Conservation (phyloP, 129 eudicot species). For the Lactuca sativa region DNA sequence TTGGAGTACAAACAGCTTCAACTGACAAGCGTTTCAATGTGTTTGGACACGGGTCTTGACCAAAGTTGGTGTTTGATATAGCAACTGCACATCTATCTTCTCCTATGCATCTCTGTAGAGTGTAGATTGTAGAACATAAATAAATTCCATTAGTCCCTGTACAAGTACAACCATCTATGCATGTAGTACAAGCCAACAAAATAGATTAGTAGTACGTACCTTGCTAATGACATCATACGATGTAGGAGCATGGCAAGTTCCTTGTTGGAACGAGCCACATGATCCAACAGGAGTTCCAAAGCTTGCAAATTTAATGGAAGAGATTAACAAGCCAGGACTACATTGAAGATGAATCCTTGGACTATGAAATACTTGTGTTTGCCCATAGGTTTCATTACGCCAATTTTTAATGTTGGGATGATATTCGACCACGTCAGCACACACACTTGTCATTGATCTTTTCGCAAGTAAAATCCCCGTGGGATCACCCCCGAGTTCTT, state of each 20-base stretch:
- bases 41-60: conserved; percentile 91
- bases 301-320: conserved; percentile 92
- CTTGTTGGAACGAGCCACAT: conserved; percentile 78
- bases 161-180: conserved; percentile 1
- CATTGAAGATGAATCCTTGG: conserved; percentile 80
- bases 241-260: conserved; percentile 84
- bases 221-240: conserved; percentile 64
- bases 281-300: conserved; percentile 93
- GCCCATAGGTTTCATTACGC: conserved; percentile 65
- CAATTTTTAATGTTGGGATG: conserved; percentile 61
- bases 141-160: conserved; percentile 11
- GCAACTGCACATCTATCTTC: conserved; percentile 70
- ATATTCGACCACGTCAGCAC: conserved; percentile 75
- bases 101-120: conserved; percentile 81
- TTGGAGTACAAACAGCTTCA: conserved; percentile 76
- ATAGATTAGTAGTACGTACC: conserved; percentile 40
- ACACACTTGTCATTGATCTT: conserved; percentile 74
- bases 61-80: conserved; percentile 82
- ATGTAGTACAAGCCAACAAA: background rate
- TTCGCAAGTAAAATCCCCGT: conserved; percentile 64
- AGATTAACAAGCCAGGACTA: conserved; percentile 61
- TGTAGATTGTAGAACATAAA: conserved; percentile 24
- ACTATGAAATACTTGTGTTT: conserved; percentile 45
- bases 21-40: conserved; percentile 87
- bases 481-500: conserved; percentile 90